Conservation (phyloP, 345 rosid species). For the Salix suchowensis region DNA sequence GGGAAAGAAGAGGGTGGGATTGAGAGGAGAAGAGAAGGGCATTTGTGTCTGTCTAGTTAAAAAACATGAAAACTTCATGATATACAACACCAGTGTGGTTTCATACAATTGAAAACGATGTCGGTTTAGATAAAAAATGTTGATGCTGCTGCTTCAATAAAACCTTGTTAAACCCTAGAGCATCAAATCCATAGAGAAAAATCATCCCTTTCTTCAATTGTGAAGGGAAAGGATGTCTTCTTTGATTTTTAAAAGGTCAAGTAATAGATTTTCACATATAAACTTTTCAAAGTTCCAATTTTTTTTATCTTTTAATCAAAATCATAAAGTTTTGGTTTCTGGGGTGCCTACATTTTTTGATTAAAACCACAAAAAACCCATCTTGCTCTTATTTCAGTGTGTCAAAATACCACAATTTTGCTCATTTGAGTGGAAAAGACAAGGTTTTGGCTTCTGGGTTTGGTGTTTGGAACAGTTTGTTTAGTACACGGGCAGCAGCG, state of each 20-base stretch:
- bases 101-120: neutral
- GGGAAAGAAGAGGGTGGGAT: conserved; percentile 15
- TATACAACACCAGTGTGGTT: neutral
- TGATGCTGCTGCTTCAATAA: neutral
- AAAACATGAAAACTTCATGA: neutral
- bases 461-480: conserved; percentile 20
- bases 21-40: conserved; percentile 14
- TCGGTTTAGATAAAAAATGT: neutral
- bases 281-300: neutral
- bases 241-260: conserved; percentile 12
- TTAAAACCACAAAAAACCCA: conserved; percentile 9
- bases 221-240: conserved; percentile 14
- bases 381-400: neutral
- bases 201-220: neutral
- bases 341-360: conserved; percentile 29
- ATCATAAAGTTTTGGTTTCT: conserved; percentile 12
- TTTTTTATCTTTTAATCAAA: neutral
- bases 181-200: neutral
- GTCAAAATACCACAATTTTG: conserved; percentile 11
- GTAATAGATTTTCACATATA: neutral
- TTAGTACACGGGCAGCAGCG: conserved; percentile 45
- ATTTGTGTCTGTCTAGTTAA: conserved; percentile 3
- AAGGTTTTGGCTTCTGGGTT: conserved; percentile 16
- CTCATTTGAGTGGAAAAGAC: conserved; percentile 9
- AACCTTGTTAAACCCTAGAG: conserved; percentile 8